Evolutionary conservation across 2,329 filamentous ascomycete species (phyloP).

Genomic region (Alternaria triticina): DNA sequence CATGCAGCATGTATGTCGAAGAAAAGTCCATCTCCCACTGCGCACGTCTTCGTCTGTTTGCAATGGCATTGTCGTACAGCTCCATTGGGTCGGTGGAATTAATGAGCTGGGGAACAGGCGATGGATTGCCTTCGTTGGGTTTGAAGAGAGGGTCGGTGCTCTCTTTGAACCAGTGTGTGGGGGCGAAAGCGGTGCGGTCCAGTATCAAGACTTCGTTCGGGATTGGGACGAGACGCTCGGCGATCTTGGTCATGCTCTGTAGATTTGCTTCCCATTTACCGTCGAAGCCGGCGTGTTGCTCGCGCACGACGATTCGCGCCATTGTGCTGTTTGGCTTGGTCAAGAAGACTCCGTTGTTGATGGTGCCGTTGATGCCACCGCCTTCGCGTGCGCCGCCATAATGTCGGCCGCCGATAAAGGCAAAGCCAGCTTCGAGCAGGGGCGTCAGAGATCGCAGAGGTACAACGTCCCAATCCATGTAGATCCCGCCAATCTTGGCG

Average conservation of each 20-base stretch:
- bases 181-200: background rate
- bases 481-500: background rate
- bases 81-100: background rate
- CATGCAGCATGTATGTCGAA: background rate
- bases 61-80: background rate
- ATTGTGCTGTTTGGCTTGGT: slow-evolving; percentile 22
- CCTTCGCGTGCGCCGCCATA: slow-evolving; percentile 34
- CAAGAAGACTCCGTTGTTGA: slow-evolving; percentile 29
- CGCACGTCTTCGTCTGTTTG: background rate
- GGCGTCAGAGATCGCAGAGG: background rate
- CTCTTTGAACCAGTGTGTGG: background rate
- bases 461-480: background rate
- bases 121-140: background rate
- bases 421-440: background rate
- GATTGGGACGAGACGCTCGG: background rate
- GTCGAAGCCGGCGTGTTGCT: slow-evolving; percentile 24
- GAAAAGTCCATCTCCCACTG: background rate
- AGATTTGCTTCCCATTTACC: slow-evolving; percentile 22
- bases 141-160: background rate
- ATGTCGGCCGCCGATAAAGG: background rate
- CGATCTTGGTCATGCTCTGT: slow-evolving; percentile 16
- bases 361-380: slow-evolving; percentile 17
- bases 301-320: slow-evolving; percentile 21
- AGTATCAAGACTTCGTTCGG: background rate
- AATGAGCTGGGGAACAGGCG: background rate